phyloP scores from a whole-genome alignment of 2,329 filamentous ascomycete species.

The Ophiostoma populinum region DNA sequence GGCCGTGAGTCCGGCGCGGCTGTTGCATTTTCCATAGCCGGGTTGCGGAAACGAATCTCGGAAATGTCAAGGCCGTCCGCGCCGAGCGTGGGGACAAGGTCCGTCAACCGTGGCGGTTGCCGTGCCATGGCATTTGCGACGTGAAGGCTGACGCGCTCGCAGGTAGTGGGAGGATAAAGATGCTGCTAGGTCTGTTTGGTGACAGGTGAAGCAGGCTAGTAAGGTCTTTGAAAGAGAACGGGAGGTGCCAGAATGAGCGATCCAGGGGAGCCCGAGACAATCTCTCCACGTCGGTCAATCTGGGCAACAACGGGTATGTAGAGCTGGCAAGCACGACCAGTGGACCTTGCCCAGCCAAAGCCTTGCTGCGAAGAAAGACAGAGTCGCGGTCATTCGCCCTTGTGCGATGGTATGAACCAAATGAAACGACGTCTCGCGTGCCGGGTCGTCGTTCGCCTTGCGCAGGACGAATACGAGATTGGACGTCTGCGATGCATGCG shows the following conservation, averaged over 20 bases:
- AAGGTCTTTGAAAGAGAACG: not conserved
- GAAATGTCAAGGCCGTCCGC: not conserved
- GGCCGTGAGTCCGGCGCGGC: no score
- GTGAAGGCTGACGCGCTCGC: not conserved
- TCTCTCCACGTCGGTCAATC: not conserved
- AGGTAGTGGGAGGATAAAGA: not conserved
- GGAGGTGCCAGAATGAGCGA: no score
- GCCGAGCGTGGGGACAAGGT: not conserved
- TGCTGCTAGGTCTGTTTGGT: not conserved
- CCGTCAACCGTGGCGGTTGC: slow-evolving; percentile 3
- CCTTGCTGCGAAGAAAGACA: no score
- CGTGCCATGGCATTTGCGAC: slow-evolving; percentile 6
- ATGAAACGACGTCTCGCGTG: not conserved
- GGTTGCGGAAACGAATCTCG: not conserved
- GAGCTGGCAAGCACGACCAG: not conserved
- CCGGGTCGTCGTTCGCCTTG: no score
- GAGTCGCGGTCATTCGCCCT: not conserved
- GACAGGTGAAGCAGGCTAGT: not conserved
- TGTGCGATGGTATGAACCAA: not conserved
- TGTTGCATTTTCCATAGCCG: no score
- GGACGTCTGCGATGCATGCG: not conserved
- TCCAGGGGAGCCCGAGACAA: not conserved
- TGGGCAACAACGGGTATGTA: not conserved
- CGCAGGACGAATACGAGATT: slow-evolving; percentile 2
- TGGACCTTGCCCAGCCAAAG: no score